phyloP scores from a whole-genome alignment of 257 asterid genomes.

The Solanum appendiculatum region DNA sequence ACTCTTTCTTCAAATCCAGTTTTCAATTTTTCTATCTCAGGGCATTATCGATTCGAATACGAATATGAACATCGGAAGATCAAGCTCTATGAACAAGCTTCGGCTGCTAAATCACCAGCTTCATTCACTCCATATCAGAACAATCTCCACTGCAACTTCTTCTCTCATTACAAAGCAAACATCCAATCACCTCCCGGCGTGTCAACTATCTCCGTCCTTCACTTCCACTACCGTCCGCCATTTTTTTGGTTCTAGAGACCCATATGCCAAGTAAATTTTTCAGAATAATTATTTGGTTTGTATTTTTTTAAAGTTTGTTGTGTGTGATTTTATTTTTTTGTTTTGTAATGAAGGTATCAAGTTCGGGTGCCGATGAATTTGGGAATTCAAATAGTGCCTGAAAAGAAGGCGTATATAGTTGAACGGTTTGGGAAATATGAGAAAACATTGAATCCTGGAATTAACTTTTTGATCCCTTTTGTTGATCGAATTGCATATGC shows the following conservation, averaged over 20 bases:
- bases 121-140: slow-evolving; percentile 31
- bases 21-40: too few relatives aligned
- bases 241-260: slow-evolving; percentile 41
- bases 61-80: slow-evolving; percentile 15
- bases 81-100: slow-evolving; percentile 30
- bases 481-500: slow-evolving; percentile 75
- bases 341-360: slow-evolving; percentile 28
- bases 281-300: not conserved
- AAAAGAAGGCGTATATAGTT: slow-evolving; percentile 58
- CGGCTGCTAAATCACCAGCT: slow-evolving; percentile 17
- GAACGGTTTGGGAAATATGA: slow-evolving; percentile 71
- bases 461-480: slow-evolving; percentile 62
- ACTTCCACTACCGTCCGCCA: slow-evolving; percentile 40
- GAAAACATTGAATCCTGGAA: slow-evolving; percentile 73
- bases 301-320: not conserved
- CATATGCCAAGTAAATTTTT: slow-evolving; percentile 35
- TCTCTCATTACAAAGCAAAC: slow-evolving; percentile 34
- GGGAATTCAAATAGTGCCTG: slow-evolving; percentile 79
- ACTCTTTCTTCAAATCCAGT: not conserved
- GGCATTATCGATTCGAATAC: not conserved
- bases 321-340: not conserved
- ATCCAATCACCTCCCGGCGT: slow-evolving; percentile 10
- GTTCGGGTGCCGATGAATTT: slow-evolving; percentile 50
- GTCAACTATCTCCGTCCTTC: slow-evolving; percentile 12
- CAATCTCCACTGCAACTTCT: slow-evolving; percentile 45